Conservation (phyloP, 495 filamentous ascomycete species). For the Platismatia glauca region DNA sequence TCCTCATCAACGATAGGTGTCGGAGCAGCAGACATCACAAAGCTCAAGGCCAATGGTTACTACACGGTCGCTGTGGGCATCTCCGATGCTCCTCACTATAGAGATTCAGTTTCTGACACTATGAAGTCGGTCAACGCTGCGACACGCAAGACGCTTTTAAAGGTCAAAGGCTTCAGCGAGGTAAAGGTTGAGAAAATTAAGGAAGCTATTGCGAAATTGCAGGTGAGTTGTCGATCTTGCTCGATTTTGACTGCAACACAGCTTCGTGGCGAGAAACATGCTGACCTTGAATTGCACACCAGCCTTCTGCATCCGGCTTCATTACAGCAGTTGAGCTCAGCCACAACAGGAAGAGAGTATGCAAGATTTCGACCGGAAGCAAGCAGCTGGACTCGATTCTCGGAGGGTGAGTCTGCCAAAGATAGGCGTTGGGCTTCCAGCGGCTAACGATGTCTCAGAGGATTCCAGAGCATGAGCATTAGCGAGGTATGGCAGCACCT, state of each 20-base stretch:
- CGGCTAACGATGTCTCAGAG: slow-evolving; percentile 36
- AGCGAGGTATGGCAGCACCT: slow-evolving; percentile 47
- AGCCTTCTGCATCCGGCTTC: slow-evolving; percentile 63
- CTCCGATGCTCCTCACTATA: neutral
- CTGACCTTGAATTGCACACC: slow-evolving; percentile 2
- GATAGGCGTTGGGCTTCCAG: neutral
- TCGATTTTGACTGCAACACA: neutral
- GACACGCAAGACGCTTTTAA: slow-evolving; percentile 56
- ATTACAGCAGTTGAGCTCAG: slow-evolving; percentile 66
- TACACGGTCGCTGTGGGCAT: slow-evolving; percentile 57
- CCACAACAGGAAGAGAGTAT: slow-evolving; percentile 57
- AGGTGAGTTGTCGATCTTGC: slow-evolving; percentile 36
- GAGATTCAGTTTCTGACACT: neutral
- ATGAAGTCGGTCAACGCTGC: slow-evolving; percentile 55
- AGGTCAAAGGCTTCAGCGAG: slow-evolving; percentile 75
- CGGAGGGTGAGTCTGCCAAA: slow-evolving; percentile 42
- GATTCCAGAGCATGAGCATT: slow-evolving; percentile 74
- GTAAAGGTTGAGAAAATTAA: slow-evolving; percentile 77
- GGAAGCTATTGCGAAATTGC: slow-evolving; percentile 63
- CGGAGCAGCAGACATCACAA: slow-evolving; percentile 63
- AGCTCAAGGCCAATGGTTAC: slow-evolving; percentile 61
- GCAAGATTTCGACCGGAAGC: slow-evolving; percentile 64
- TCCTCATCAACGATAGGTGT: slow-evolving; percentile 43
- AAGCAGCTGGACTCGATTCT: slow-evolving; percentile 69
- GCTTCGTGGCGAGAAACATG: neutral